Percentiles rank a stretch among this genome's conserved stretches.
These are phyloP conservation scores for Diospyros kaki DNA, from an alignment of 148 eudicot genomes.

Conservation along the genomic window DNA sequence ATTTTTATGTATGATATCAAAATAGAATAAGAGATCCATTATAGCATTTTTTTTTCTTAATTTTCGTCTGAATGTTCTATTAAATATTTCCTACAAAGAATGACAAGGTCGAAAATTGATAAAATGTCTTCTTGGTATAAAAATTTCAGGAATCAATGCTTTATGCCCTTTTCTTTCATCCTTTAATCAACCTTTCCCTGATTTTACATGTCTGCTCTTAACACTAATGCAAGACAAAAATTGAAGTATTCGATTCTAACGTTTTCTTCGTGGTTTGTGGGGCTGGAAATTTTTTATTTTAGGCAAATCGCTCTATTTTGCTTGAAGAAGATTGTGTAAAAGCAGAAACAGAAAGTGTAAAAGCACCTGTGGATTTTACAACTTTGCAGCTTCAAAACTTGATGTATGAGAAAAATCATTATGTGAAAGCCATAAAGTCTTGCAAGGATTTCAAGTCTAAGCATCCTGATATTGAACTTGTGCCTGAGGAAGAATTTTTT, in stretches of 20 bases:
- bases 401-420: conserved; percentile 96
- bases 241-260: not conserved
- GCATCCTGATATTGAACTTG: conserved; percentile 91
- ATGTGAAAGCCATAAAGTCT: conserved; percentile 91
- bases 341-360: conserved; percentile 82
- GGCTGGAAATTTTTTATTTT: conserved; percentile 18
- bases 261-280: conserved; percentile 8
- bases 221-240: not conserved
- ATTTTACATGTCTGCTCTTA: not conserved
- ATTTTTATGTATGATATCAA: too few relatives aligned
- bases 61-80: too few relatives aligned
- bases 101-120: too few relatives aligned
- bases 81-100: too few relatives aligned
- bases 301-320: conserved; percentile 91
- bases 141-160: too few relatives aligned
- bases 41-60: too few relatives aligned
- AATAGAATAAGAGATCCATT: too few relatives aligned
- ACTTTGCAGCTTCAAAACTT: conserved; percentile 92
- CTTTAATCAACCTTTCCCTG: not conserved
- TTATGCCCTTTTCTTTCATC: not conserved
- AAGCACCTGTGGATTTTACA: conserved; percentile 90
- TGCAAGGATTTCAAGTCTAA: conserved; percentile 97
- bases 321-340: conserved; percentile 86
- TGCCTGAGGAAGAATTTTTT: conserved; percentile 80
- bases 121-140: not conserved